A percentile compares a stretch with the other conserved stretches of the same genome.
Conservation (phyloP, 768 basidiomycete species). For the Mycena metata region DNA sequence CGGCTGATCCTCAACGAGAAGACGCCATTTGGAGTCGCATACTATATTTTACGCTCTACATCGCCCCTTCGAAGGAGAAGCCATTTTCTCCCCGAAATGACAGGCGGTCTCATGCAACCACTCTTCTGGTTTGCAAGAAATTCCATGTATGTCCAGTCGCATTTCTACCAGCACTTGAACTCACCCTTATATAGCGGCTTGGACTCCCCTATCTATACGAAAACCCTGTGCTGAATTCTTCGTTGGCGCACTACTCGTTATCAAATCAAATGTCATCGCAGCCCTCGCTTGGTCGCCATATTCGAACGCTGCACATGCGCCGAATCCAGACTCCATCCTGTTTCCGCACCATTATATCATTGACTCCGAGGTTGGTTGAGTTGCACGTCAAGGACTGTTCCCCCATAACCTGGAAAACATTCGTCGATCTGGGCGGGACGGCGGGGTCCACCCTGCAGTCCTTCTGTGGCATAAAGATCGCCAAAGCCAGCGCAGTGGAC, state of each 20-base stretch:
- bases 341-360: not conserved
- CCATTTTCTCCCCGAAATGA: no score
- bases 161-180: no score
- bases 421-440: not conserved
- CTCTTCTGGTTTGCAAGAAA: conserved; percentile 16
- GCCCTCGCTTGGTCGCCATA: conserved; percentile 59
- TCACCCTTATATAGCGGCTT: conserved; percentile 3
- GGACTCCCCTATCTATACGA: conserved; percentile 11
- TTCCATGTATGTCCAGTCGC: conserved; percentile 8
- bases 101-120: not conserved
- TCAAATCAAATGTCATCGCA: conserved; percentile 69
- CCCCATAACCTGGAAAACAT: conserved; percentile 9
- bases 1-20: conserved; percentile 1
- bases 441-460: conserved; percentile 11
- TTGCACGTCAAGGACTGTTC: not conserved
- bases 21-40: conserved; percentile 27
- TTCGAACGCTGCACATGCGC: not conserved
- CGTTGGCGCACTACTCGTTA: conserved; percentile 30
- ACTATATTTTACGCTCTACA: conserved; percentile 2
- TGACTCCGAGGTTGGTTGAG: not conserved
- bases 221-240: not conserved
- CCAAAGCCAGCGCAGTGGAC: not conserved
- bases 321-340: no score
- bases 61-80: not conserved
- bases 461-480: not conserved